These are phyloP conservation scores for Mycena leptocephala DNA, from an alignment of 768 basidiomycete genomes.

Conservation along the genomic window DNA sequence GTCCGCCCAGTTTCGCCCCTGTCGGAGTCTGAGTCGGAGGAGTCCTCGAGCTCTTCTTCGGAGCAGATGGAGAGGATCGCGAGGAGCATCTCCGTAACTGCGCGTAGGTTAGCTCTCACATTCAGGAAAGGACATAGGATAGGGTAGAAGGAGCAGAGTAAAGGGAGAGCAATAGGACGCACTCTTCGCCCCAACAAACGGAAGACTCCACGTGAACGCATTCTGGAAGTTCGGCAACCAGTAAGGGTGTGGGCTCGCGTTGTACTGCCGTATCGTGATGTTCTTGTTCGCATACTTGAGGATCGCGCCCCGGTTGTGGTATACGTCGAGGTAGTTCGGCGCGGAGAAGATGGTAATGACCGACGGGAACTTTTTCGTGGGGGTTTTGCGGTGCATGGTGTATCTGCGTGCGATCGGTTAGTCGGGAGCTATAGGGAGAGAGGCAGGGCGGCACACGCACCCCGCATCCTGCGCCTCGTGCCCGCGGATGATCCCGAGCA, in stretches of 20 bases:
- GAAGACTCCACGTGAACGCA: constrained; percentile 97
- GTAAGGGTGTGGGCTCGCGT: constrained; percentile 87
- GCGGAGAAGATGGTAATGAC: constrained; percentile 99
- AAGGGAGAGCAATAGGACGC: constrained; percentile 47
- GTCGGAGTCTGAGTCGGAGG: constrained; percentile 53
- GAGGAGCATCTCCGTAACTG: constrained; percentile 98
- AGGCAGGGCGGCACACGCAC: constrained; percentile 56
- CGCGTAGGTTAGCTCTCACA: constrained; percentile 31
- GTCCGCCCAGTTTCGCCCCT: neutral
- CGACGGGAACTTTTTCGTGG: constrained; percentile 94
- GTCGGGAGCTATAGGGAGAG: neutral
- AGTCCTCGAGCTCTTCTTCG: constrained; percentile 89
- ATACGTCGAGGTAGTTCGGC: constrained; percentile 96
- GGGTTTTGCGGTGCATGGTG: constrained; percentile 96
- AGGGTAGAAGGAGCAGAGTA: neutral
- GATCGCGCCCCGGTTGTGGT: constrained; percentile 97
- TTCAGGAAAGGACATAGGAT: neutral
- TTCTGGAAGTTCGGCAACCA: constrained; percentile 99
- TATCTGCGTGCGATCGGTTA: constrained; percentile 63
- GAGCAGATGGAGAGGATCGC: constrained; percentile 95
- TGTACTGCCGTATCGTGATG: constrained; percentile 94
- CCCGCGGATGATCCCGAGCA: constrained; percentile 95
- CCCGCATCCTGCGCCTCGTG: constrained; percentile 99
- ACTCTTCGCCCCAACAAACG: constrained; percentile 98
- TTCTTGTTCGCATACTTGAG: constrained; percentile 98